Base-by-base conservation (phyloP, 75 land plant species). In the Chamaecyparis obtusa region DNA sequence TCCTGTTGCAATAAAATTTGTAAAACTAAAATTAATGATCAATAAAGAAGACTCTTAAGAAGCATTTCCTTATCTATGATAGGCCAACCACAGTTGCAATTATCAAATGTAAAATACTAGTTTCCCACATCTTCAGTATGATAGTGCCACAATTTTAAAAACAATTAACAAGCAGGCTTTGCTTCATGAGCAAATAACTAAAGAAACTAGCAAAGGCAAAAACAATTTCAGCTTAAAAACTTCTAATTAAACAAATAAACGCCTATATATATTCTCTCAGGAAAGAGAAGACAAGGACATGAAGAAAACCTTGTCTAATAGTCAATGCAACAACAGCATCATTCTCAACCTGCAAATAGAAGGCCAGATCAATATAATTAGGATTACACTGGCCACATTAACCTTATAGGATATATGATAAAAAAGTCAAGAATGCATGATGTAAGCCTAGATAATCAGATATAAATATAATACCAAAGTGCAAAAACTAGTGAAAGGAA, bases 241-340 rank as follows among this genome's bases (percentile, higher is more conserved):
- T 7, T 27, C 7, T 0, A 64, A 4, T 60, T 21, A 21, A 21
- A 19, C 6, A 64, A 64, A 0, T 64, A 64, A 64, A 67, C 9
- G 27, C 27, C 71, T 67, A 27, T 8, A 67, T 67, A 21, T 74
- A 74, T 74, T 33, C 76, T 83, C 43, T 44, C 21, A 41, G 48
- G 2, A 37, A 83, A 83, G 24, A 33, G 37, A 83, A 83, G 49
- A 44, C 13, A n/a, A 21, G n/a, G 5, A 83, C 30, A 43, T 9
- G 15, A 44, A 41, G 49, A 24, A 41, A 41, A 83, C 84, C 84
- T 83, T 83, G 44, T 44, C 84, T 88, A 69, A 88, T n/a, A 41
- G 90, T 83, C 51, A 89, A 87, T 35, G 90, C 90, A 41, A 89
- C 90, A 86, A 87, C 84, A 36, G 90, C 90, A 86, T 89, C 90